A percentile compares a stretch with the other conserved stretches of the same genome.
Evolutionary conservation across 495 filamentous ascomycete species (phyloP).

Genomic region (Copromyces sp.): DNA sequence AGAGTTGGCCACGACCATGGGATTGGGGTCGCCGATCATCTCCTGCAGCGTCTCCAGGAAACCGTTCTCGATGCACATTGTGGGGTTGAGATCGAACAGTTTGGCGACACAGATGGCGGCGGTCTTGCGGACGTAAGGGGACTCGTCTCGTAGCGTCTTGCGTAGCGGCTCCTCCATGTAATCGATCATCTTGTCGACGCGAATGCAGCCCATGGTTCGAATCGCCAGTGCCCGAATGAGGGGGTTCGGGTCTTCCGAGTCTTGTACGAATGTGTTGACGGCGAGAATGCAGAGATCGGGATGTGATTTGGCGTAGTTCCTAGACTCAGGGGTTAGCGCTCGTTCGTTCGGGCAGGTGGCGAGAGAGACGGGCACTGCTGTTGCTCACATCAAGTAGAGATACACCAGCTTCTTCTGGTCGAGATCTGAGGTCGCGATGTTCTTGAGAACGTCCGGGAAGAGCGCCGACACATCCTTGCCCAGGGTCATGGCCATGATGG

Average conservation of each 20-base stretch:
- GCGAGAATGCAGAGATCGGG: conserved; percentile 98
- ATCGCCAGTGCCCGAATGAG: conserved; percentile 91
- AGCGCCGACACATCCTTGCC: conserved; percentile 97
- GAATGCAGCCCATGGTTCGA: conserved; percentile 98
- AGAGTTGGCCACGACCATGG: conserved; percentile 97
- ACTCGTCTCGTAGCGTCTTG: conserved; percentile 95
- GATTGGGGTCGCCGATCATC: conserved; percentile 93
- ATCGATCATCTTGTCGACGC: conserved; percentile 99
- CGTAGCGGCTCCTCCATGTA: conserved; percentile 98
- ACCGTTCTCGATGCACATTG: conserved; percentile 89
- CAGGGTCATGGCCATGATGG: conserved; percentile 98
- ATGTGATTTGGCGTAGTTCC: conserved; percentile 99
- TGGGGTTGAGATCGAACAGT: conserved; percentile 87
- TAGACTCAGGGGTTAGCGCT: conserved; percentile 27
- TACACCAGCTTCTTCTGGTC: conserved; percentile 99
- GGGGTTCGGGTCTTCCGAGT: conserved; percentile 97
- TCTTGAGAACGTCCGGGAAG: conserved; percentile 97
- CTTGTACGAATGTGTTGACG: conserved; percentile 98
- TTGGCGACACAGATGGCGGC: conserved; percentile 97
- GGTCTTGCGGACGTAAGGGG: conserved; percentile 96
- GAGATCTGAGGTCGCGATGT: conserved; percentile 88
- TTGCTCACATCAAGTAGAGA: conserved; percentile 83
- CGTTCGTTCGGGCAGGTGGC: neutral
- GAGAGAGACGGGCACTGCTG: neutral
- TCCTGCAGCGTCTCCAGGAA: conserved; percentile 95